Percentiles rank a stretch among this genome's conserved stretches.
Evolutionary conservation across 345 rosid genomes (phyloP).

Genomic region (Excoecaria agallocha): DNA sequence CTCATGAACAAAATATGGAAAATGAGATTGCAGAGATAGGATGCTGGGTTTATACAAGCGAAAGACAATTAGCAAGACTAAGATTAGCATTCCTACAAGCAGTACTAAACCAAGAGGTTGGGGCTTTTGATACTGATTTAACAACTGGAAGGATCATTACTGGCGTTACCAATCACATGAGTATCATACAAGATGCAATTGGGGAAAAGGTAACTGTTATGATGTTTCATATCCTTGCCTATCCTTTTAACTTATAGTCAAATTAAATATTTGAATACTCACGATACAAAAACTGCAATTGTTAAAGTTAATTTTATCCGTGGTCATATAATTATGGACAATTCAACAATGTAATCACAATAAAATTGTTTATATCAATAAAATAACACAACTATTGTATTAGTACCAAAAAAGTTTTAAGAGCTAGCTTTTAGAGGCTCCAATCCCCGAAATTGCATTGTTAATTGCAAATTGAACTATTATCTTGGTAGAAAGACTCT

Average conservation of each 20-base stretch:
- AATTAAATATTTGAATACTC: too few relatives aligned
- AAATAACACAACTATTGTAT: too few relatives aligned
- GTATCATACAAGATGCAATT: constrained; percentile 57
- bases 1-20: neutral
- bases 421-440: too few relatives aligned
- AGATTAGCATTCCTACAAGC: constrained; percentile 47
- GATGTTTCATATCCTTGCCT: neutral
- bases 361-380: too few relatives aligned
- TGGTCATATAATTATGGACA: neutral
- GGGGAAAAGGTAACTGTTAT: constrained; percentile 55
- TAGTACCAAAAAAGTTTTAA: too few relatives aligned
- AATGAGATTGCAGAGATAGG: constrained; percentile 45
- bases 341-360: too few relatives aligned
- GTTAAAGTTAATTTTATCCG: too few relatives aligned
- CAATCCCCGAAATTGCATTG: too few relatives aligned
- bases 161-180: constrained; percentile 57
- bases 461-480: too few relatives aligned
- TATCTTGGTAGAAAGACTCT: too few relatives aligned
- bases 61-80: constrained; percentile 48
- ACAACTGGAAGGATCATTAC: constrained; percentile 49
- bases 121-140: constrained; percentile 62
- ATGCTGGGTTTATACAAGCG: constrained; percentile 68
- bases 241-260: neutral
- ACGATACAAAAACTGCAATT: too few relatives aligned
- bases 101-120: constrained; percentile 55